Evolutionary conservation across 2,329 filamentous ascomycete genomes (phyloP), one percentile per base, ranked within the genome.

Genomic region (Xylaria sp.): DNA sequence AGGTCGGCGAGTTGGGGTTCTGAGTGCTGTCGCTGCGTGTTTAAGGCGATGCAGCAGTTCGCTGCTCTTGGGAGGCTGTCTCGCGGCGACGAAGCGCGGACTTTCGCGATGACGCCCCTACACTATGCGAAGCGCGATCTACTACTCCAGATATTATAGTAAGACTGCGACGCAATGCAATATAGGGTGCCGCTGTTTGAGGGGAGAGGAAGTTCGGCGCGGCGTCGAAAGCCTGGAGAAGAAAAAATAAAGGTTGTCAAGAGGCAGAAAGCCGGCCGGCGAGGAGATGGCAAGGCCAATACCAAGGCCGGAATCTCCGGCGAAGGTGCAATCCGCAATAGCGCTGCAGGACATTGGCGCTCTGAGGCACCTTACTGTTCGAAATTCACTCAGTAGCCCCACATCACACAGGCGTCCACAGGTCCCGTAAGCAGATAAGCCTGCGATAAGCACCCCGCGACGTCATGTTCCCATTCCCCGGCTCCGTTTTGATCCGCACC

Each of bases 351-450:
- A 33, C 29, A 6, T 6, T 27, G 43, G 43, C 27, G 29, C 29
- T 29, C 21, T 19, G 3, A 9, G 27, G 15, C 19, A 43, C n/a
- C n/a, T n/a, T n/a, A n/a, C n/a, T 44, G 23, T 19, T 38, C 25
- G 43, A 64, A 64, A 64, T 64, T 64, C 62, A 59, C 62, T 58
- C 62, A 64, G 19, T 23, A 1, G 29, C 48, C 33, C 61, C 61
- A 60, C 53, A 58, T 37, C 4, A 10, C 31, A 27, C 31, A 4
- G n/a, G 19, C 29, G 19, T 55, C 53, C 47, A 41, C 27, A 31
- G 17, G 2, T 11, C n/a, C 5, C 13, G n/a, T 9, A 21, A 23
- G 29, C 17, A 23, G 15, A 38, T 41, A 57, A 33, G 21, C 27
- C 10, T 8, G 29, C 31, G 29, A 46, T 31, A 46, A 53, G 48